Percentiles rank a stretch among this genome's conserved stretches.
phyloP scores from a whole-genome alignment of 768 basidiomycete species.

The Boletus rubropictus region DNA sequence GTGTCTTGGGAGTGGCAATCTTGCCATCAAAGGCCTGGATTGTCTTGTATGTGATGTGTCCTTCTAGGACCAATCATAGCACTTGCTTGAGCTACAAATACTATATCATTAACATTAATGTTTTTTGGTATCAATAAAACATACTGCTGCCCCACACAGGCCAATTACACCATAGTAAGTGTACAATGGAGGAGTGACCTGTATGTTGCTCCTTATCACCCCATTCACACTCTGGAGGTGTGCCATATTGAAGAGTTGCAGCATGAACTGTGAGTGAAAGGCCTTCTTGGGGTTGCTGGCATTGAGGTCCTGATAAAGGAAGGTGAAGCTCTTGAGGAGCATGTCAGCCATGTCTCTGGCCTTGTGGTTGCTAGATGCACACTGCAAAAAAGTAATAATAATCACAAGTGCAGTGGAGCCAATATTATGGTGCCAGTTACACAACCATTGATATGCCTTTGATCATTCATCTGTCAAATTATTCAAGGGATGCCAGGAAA shows the following conservation, averaged over 20 bases:
- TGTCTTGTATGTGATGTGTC: not conserved
- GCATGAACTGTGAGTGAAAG: not conserved
- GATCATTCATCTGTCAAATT: too few species aligned
- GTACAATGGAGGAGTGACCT: too few species aligned
- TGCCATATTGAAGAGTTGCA: not conserved
- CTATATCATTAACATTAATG: too few species aligned
- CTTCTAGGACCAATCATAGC: too few species aligned
- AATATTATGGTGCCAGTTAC: constrained; percentile 3
- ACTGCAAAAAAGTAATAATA: constrained; percentile 1
- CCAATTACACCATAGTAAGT: too few species aligned
- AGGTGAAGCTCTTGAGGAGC: not conserved
- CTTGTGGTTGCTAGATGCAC: not conserved
- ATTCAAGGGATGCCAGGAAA: too few species aligned
- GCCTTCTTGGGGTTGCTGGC: not conserved
- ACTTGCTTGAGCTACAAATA: too few species aligned
- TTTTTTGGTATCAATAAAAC: too few species aligned
- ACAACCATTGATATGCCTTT: constrained; percentile 5
- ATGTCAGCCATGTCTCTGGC: not conserved
- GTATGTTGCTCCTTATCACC: too few species aligned
- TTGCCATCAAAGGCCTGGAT: not conserved
- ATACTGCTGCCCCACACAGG: too few species aligned
- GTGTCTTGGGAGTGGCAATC: not conserved
- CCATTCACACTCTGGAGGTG: not conserved
- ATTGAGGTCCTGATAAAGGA: constrained; percentile 1
- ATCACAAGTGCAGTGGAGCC: constrained; percentile 1